Base-by-base conservation (phyloP, 192 early-diverging fungal species). In the Backusella australiensis region DNA sequence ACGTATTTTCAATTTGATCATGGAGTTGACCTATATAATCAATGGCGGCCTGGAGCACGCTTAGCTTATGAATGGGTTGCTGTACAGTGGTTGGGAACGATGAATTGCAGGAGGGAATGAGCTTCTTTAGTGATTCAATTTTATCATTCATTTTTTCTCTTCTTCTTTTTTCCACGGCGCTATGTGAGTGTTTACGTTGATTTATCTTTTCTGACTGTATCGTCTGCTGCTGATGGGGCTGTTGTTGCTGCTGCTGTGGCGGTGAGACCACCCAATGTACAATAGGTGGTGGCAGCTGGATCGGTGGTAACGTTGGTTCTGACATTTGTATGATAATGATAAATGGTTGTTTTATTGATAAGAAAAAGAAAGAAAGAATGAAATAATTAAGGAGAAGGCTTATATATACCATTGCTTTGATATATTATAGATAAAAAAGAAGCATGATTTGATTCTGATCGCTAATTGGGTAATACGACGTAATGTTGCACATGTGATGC, bases 131-230 rank as follows among this genome's bases (percentile, higher is more conserved):
- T 53, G 32, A 32, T 12, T 72, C 49, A 35, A 72, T 72, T 53
- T 72, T 72, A 52, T 72, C 71, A 52, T 72, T 72, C 71, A 72
- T 72, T 34, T 53, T 72, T 12, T 72, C 71, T 36, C 71, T 46
- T 53, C 71, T 46, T 52, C 71, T 46, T 35, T 72, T 72, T 53
- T 72, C 71, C 17, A 72, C 46, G 34, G 71, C 71, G n/a, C 71
- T 72, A 34, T 72, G 71, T 21, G 71, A 72, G 35, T n/a, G 8
- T 53, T 34, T 46, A 35, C 71, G 41, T 35, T 69, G 42, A 1
- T 36, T 23, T 52, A 19, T 35, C 34, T 53, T 46, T 72, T 29
- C 44, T 8, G 46, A 49, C 4, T 34, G 29, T 9, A n/a, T 29
- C 23, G 41, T 52, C 21, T 68, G 67, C 14, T 21, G 34, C 5